Percentiles rank a stretch among this genome's conserved stretches.
Evolutionary conservation across 805 yeast species (phyloP).

Genomic region (Saturnispora diversa): DNA sequence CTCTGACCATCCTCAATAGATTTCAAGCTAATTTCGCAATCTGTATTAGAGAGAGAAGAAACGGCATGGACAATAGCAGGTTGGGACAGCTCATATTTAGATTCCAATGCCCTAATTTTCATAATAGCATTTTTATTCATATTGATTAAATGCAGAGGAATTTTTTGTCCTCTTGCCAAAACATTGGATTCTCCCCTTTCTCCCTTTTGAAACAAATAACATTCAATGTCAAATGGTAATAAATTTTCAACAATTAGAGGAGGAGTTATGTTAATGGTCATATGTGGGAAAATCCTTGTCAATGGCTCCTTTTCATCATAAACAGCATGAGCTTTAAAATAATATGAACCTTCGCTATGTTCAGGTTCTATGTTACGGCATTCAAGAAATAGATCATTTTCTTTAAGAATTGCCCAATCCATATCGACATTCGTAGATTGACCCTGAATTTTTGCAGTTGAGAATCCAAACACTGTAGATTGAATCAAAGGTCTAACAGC

Average conservation of each 20-base stretch:
- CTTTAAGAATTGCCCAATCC: slow-evolving; percentile 55
- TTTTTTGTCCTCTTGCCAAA: slow-evolving; percentile 56
- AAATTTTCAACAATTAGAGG: slow-evolving; percentile 82
- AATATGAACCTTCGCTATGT: slow-evolving; percentile 33
- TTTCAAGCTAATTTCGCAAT: slow-evolving; percentile 38
- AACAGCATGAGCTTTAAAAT: slow-evolving; percentile 64
- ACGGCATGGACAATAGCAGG: slow-evolving; percentile 69
- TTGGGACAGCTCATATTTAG: slow-evolving; percentile 58
- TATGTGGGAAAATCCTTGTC: slow-evolving; percentile 71
- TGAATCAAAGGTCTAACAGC: slow-evolving; percentile 53
- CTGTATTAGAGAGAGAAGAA: slow-evolving; percentile 17
- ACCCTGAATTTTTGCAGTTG: slow-evolving; percentile 35
- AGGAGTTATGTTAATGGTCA: slow-evolving; percentile 68
- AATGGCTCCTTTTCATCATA: slow-evolving; percentile 63
- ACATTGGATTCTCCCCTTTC: slow-evolving; percentile 58
- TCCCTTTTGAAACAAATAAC: slow-evolving; percentile 69
- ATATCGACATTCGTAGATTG: slow-evolving; percentile 25
- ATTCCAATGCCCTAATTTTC: slow-evolving; percentile 53
- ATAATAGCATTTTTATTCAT: slow-evolving; percentile 50
- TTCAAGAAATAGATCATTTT: slow-evolving; percentile 44
- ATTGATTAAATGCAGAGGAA: slow-evolving; percentile 74
- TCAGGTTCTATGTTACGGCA: slow-evolving; percentile 41
- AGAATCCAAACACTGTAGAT: slow-evolving; percentile 56
- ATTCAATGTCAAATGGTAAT: slow-evolving; percentile 72
- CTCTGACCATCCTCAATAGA: slow-evolving; percentile 59